Base-by-base conservation (phyloP, 768 basidiomycete genomes). In the Leucocoprinus sp. region DNA sequence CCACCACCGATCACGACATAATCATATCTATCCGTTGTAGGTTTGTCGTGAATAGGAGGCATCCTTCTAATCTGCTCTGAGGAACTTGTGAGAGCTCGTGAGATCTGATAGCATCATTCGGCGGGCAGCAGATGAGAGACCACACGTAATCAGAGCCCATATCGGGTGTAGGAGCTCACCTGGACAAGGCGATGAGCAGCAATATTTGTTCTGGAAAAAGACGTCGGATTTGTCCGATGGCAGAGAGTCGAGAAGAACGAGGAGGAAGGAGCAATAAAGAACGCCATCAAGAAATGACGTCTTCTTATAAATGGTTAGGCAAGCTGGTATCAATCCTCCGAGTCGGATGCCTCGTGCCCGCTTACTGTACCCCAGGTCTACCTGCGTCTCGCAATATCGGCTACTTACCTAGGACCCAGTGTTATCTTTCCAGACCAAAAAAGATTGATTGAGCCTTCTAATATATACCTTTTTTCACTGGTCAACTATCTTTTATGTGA, bases 1-100 rank as follows among this genome's bases (percentile, higher is more conserved):
- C 96, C 96, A 50, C 91, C 93, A 42, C 93, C 93, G 55, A 96
- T 82, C 54, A 89, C 79, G 40, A 96, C 76, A 56, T 85, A 80
- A 59, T 96, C 93, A 61, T 86, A 90, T 59, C 75, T 77, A 35
- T 80, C 79, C 14, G 62, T 59, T 2, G 71, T 76, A 14, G 84
- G 80, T 55, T 70, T 78, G 43, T 77, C 69, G 50, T 54, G 70
- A 37, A 87, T 65, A 28, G 88, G 87, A 40, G 88, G 74, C 85
- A 90, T 89, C 21, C 63, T 74, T n/a, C 57, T 49, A 34, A 60
- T 58, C 33, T 55, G 57, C 64, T 42, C 50, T 43, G 37, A 49
- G 34, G 14, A 8, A 24, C 8, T 35, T 42, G 47, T 31, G 18
- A 54, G 44, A 5, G 28, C 38, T 39, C 50, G 35, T 43, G 50